Evolutionary conservation across 2,329 filamentous ascomycete species (phyloP), one percentile per base, ranked within the genome.

Genomic region (Aspergillus sp.): DNA sequence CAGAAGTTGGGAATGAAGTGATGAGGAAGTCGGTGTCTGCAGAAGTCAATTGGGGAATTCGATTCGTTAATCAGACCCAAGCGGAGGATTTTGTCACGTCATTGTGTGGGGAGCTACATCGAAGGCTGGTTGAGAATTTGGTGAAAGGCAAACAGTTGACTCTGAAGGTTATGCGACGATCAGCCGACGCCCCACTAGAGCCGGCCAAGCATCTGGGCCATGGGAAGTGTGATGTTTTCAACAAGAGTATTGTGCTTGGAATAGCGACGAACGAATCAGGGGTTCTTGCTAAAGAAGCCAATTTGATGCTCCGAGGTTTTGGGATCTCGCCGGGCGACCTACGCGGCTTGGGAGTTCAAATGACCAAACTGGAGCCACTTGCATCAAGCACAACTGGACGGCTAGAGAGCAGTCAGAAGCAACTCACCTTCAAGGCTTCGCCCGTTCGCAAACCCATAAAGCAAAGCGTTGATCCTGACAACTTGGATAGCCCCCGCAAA

Each of bases 11-110:
- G 32, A 90, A 94, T 58, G 90, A 96, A 69, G 86, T 89, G 0
- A 81, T 91, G 16, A 87, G 95, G 56, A 99, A 98, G 72, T 98
- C 94, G 0, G 92, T 99, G 0, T 98, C 95, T 2, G 94, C 94
- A 1, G 95, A 99, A 73, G 92, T 99, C 63, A 99, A 95, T 69
- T 99, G 95, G 95, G 95, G 96, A 2, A 96, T 99, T 57, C 88
- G 95, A 6, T 99, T 99, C 72, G 87, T 95, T 66, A 96, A 85
- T 61, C 92, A 97, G 70, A 84, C 86, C n/a, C 94, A 99, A 75
- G 93, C 92, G 0, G 94, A 98, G 60, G 91, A 96, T 64, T 99
- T 99, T 73, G 84, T 98, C 31, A 81, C 86, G 62, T 95, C 91
- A 65, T 80, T 99, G 0, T 95, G 91, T 70, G 88, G 88, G 57